phyloP scores from a whole-genome alignment of 148 eudicot species.

The Fagopyrum homotropicum region DNA sequence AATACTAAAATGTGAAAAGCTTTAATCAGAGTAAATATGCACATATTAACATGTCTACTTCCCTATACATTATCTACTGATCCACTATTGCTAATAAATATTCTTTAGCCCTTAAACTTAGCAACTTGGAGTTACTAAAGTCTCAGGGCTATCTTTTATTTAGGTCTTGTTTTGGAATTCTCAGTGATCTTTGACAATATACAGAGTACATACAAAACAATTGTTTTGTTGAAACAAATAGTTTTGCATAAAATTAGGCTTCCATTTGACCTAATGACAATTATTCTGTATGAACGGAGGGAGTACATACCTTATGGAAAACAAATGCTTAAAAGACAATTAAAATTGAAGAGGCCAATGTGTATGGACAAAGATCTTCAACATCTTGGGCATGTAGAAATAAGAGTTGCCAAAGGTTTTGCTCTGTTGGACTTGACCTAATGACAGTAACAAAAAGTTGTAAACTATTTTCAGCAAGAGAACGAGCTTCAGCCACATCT shows the following conservation, averaged over 20 bases:
- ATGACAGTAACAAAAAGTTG: neutral
- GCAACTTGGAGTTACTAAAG: neutral
- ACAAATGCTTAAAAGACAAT: neutral
- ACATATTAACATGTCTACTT: neutral
- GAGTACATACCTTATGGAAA: too few relatives aligned
- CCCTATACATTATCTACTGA: neutral
- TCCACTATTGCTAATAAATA: neutral
- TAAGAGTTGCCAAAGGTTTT: neutral
- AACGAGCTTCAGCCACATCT: slow-evolving; percentile 38
- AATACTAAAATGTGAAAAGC: neutral
- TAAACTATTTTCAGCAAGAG: slow-evolving; percentile 32
- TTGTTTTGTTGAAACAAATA: neutral
- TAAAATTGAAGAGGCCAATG: neutral
- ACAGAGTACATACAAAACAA: neutral
- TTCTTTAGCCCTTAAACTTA: neutral
- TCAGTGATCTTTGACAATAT: too few relatives aligned
- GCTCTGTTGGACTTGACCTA: neutral
- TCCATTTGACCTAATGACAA: neutral
- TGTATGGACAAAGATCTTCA: neutral
- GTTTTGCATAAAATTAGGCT: neutral
- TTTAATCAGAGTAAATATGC: neutral
- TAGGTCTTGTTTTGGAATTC: too few relatives aligned
- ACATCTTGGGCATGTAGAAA: neutral
- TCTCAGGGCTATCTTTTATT: too few relatives aligned
- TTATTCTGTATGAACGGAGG: too few relatives aligned